phyloP scores from a whole-genome alignment of 768 basidiomycete species.

The Kondoa malvinella region DNA sequence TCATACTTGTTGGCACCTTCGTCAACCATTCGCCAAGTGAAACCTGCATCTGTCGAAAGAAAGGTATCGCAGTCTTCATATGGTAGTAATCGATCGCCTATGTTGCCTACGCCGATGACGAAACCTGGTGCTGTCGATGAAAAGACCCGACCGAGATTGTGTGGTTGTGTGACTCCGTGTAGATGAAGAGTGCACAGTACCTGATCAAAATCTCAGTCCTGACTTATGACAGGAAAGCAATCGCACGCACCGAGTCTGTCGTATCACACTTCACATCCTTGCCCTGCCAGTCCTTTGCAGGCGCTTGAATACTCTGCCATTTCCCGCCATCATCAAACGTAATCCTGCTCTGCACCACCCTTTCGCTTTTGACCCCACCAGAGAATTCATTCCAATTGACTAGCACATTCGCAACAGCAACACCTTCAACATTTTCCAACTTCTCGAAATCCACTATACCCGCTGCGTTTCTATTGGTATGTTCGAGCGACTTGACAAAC shows the following conservation, averaged over 20 bases:
- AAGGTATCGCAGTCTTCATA: constrained; percentile 89
- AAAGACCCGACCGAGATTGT: constrained; percentile 87
- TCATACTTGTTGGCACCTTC: constrained; percentile 78
- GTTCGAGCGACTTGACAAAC: constrained; percentile 74
- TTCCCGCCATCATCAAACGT: constrained; percentile 80
- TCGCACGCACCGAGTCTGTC: constrained; percentile 32
- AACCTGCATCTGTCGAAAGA: constrained; percentile 71
- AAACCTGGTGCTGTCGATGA: constrained; percentile 87
- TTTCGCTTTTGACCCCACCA: constrained; percentile 36
- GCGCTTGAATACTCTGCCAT: constrained; percentile 56
- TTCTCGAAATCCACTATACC: constrained; percentile 91
- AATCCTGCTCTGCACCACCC: constrained; percentile 57
- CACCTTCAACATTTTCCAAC: constrained; percentile 68
- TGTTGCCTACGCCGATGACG: constrained; percentile 88
- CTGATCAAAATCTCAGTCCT: not conserved
- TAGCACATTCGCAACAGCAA: constrained; percentile 79
- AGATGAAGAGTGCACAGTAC: constrained; percentile 65
- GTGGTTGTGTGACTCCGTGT: constrained; percentile 77
- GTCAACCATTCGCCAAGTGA: constrained; percentile 64
- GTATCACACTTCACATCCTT: constrained; percentile 48
- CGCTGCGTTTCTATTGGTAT: constrained; percentile 73
- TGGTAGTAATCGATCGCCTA: constrained; percentile 48
- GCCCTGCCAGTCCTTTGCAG: constrained; percentile 45
- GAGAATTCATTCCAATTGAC: constrained; percentile 65
- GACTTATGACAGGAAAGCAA: constrained; percentile 7